These are phyloP conservation scores for Rhizopogon rudus DNA, from an alignment of 768 basidiomycete species.

Conservation along the genomic window DNA sequence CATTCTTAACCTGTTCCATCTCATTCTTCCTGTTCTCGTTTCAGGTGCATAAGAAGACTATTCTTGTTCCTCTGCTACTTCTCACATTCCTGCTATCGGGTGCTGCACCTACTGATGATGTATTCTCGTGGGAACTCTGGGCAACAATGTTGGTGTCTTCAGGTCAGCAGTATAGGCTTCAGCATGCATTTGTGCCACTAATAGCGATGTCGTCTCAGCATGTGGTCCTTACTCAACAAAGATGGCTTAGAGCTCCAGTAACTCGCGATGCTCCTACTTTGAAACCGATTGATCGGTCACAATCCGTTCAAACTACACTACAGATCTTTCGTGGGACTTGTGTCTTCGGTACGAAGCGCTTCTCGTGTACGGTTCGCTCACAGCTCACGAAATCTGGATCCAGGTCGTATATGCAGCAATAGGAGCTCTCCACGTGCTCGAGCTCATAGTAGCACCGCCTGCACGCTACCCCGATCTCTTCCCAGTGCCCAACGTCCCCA, in stretches of 20 bases:
- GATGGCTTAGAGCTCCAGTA: constrained; percentile 80
- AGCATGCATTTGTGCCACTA: background rate
- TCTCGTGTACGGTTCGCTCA: background rate
- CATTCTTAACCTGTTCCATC: constrained; percentile 75
- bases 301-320: constrained; percentile 50
- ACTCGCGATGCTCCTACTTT: constrained; percentile 57
- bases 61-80: constrained; percentile 81
- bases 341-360: constrained; percentile 41
- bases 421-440: constrained; percentile 55
- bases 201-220: constrained; percentile 39
- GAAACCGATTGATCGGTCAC: constrained; percentile 82
- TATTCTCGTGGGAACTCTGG: constrained; percentile 28
- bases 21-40: constrained; percentile 97
- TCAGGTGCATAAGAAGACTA: constrained; percentile 94
- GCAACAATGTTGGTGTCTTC: constrained; percentile 84
- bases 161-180: constrained; percentile 49
- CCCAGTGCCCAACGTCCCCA: constrained; percentile 76
- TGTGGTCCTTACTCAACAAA: constrained; percentile 85
- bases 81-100: constrained; percentile 70
- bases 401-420: constrained; percentile 56
- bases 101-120: constrained; percentile 21
- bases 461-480: constrained; percentile 81
- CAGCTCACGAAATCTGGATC: background rate
- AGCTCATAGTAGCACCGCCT: constrained; percentile 59
- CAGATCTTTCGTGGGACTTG: constrained; percentile 43